Base-by-base conservation (phyloP, 2,329 filamentous ascomycete genomes). In the Fusarium pilosicola region DNA sequence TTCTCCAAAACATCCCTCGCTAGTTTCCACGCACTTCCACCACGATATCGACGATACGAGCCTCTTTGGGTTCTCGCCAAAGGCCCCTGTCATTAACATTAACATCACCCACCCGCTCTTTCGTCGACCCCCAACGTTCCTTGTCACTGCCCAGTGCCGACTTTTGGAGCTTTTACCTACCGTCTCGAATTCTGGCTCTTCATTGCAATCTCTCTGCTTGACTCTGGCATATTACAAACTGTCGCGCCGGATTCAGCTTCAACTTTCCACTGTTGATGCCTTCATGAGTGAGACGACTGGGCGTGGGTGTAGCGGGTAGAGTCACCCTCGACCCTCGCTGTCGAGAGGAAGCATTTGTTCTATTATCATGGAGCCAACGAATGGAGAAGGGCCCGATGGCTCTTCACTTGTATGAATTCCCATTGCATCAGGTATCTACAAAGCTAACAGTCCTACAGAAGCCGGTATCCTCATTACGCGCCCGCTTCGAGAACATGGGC, bases 381-480 rank as follows among this genome's bases (percentile, higher is more conserved):
- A 81, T 39, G 77, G 77, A 65, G 80, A 93, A 76, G 92, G 89
- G 83, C 90, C 90, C 66, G 93, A 95, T 86, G 92, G 88, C 84
- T 92, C 92, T 67, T 95, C 93, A 73, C 91, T 95, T 77, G 92
- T 93, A 82, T 82, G 90, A 82, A 60, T 81, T 52, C 42, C 24
- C 34, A 14, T 30, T 17, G 28, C 9, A 28, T 22, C 45, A 46
- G 13, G 34, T 18, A 26, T 60, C 30, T 55, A 46, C 24, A 28
- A 62, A 74, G 68, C 81, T 83, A 70, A 81, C 71, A 51, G 52
- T 36, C 26, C 57, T 38, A 10, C 72, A 94, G 92, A 94, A 91
- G 85, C 93, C 94, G 32, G 93, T 96, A 57, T 96, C 94, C 58
- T 95, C 93, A 58, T 86, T 96, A 69, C 89, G 92, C 70, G 94